Percentiles rank a stretch among this genome's conserved stretches.
Conservation (phyloP, 148 eudicot species). For the Pouteria glomerata region DNA sequence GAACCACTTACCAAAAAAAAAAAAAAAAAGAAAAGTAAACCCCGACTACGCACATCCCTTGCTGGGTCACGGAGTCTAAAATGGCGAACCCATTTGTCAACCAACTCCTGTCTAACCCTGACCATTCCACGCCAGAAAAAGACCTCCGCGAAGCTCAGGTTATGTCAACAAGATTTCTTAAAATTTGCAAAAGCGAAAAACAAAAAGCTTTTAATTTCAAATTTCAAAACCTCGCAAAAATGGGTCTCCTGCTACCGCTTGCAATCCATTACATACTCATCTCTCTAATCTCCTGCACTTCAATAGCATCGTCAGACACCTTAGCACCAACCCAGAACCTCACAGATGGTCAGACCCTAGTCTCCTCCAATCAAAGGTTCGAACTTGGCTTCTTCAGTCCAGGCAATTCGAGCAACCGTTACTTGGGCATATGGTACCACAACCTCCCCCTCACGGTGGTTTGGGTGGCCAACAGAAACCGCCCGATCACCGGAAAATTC, state of each 20-base stretch:
- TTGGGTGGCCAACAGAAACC: constrained; percentile 18
- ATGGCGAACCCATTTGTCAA: constrained; percentile 3
- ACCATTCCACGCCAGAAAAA: not conserved
- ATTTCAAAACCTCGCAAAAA: not conserved
- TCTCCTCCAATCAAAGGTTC: constrained; percentile 10
- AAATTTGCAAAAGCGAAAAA: not conserved
- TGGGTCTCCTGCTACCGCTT: not conserved
- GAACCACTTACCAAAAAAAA: too few species aligned
- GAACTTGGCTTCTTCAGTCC: constrained; percentile 23
- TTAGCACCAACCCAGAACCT: constrained; percentile 13
- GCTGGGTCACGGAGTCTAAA: not conserved
- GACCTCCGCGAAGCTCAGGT: not conserved
- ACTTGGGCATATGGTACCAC: constrained; percentile 14
- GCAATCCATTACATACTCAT: not conserved
- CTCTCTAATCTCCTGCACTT: not conserved
- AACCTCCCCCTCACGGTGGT: constrained; percentile 4
- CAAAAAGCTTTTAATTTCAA: too few species aligned
- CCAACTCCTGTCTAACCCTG: not conserved
- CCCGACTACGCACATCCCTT: too few species aligned
- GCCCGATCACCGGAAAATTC: not conserved
- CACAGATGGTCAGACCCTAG: constrained; percentile 7
- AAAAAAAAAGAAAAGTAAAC: too few species aligned
- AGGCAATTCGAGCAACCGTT: not conserved
- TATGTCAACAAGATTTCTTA: not conserved
- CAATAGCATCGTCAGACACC: constrained; percentile 11